These are phyloP conservation scores for Fusarium camptoceras DNA, from an alignment of 2,329 filamentous ascomycete genomes.

Conservation along the genomic window DNA sequence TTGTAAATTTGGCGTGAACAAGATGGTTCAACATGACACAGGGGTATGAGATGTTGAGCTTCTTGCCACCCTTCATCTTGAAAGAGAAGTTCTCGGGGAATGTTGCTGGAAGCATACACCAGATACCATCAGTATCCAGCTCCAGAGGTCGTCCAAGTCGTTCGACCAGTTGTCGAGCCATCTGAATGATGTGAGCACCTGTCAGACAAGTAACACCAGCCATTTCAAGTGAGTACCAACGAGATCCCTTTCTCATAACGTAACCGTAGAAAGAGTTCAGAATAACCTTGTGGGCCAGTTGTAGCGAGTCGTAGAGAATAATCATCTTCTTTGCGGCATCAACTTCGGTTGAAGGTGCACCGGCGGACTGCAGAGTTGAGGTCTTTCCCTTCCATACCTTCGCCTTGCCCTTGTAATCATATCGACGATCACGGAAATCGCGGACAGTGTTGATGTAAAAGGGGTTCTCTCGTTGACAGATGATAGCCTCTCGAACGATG, in stretches of 20 bases:
- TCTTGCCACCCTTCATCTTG: slow-evolving; percentile 95
- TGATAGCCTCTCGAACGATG: slow-evolving; percentile 94
- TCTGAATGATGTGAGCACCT: slow-evolving; percentile 94
- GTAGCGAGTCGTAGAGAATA: slow-evolving; percentile 91
- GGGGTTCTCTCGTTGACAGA: slow-evolving; percentile 96
- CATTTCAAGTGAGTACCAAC: slow-evolving; percentile 99
- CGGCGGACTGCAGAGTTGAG: slow-evolving; percentile 83
- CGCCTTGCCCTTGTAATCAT: slow-evolving; percentile 98
- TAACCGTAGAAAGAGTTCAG: slow-evolving; percentile 99
- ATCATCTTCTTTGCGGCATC: slow-evolving; percentile 99
- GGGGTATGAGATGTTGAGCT: slow-evolving; percentile 94
- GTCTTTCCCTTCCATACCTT: slow-evolving; percentile 99
- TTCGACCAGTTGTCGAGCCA: slow-evolving; percentile 93
- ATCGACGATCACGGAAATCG: slow-evolving; percentile 95
- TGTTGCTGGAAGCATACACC: slow-evolving; percentile 97
- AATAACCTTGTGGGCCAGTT: slow-evolving; percentile 98
- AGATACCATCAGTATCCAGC: slow-evolving; percentile 98
- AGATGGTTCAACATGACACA: slow-evolving; percentile 99
- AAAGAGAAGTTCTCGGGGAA: slow-evolving; percentile 98
- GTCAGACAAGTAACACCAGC: slow-evolving; percentile 97
- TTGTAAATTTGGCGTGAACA: slow-evolving; percentile 94
- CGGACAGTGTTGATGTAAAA: slow-evolving; percentile 98
- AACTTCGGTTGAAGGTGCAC: slow-evolving; percentile 79
- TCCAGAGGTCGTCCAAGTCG: slow-evolving; percentile 92
- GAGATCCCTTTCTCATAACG: slow-evolving; percentile 98